Conservation (phyloP, 768 basidiomycete genomes). For the Suillus paluster region DNA sequence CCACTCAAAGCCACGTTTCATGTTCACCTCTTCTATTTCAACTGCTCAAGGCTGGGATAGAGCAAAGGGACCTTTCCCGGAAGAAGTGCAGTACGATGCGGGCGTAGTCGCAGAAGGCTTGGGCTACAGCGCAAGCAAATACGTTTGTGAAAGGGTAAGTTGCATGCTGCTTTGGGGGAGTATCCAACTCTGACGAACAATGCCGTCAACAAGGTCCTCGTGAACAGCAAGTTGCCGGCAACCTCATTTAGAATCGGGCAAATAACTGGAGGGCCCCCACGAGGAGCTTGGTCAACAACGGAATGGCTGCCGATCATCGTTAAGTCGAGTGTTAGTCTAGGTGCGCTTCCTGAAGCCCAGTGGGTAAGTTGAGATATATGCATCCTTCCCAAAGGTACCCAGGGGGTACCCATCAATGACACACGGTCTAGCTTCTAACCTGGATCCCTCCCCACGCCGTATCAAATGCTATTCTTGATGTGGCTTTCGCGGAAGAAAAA, state of each 20-base stretch:
- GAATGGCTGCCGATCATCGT: constrained; percentile 44
- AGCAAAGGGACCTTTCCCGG: constrained; percentile 30
- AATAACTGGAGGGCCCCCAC: constrained; percentile 35
- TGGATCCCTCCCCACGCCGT: constrained; percentile 38
- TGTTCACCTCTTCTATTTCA: constrained; percentile 46
- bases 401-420: background rate
- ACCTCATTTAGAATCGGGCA: constrained; percentile 43
- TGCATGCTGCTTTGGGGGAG: constrained; percentile 10
- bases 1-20: constrained; percentile 33
- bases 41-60: constrained; percentile 27
- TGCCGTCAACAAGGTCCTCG: constrained; percentile 28
- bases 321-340: constrained; percentile 37
- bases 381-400: background rate
- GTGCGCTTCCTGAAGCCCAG: constrained; percentile 33
- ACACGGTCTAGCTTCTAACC: constrained; percentile 20
- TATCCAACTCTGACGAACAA: background rate
- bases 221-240: constrained; percentile 34
- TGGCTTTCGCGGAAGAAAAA: constrained; percentile 27
- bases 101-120: constrained; percentile 35
- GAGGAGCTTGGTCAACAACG: constrained; percentile 42
- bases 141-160: constrained; percentile 24
- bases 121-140: constrained; percentile 44
- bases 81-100: constrained; percentile 32
- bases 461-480: constrained; percentile 29
- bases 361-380: constrained; percentile 26